These are phyloP conservation scores for Ustilago hordei DNA, from an alignment of 1,284 basidiomycete genomes.

Conservation along the genomic window DNA sequence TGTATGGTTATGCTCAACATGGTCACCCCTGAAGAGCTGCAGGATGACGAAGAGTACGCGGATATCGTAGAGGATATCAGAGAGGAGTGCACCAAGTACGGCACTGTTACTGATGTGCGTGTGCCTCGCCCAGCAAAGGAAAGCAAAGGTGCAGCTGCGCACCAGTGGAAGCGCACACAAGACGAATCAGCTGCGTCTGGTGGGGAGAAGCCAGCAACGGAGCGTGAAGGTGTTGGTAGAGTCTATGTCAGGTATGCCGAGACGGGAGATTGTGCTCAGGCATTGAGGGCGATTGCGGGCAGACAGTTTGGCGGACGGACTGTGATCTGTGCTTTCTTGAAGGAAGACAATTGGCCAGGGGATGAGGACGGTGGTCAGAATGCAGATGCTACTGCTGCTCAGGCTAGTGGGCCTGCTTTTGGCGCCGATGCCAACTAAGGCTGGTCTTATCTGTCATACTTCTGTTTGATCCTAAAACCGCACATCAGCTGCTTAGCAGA, in stretches of 20 bases:
- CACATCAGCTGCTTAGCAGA: background rate
- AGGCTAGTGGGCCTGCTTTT: slow-evolving; percentile 48
- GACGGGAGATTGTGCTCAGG: slow-evolving; percentile 76
- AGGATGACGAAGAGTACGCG: slow-evolving; percentile 89
- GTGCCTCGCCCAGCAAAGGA: slow-evolving; percentile 63
- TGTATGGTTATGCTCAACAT: slow-evolving; percentile 98
- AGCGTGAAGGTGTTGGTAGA: slow-evolving; percentile 89
- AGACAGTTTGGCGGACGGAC: slow-evolving; percentile 90
- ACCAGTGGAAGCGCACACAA: slow-evolving; percentile 53
- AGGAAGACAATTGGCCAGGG: slow-evolving; percentile 64
- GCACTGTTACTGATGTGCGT: slow-evolving; percentile 61
- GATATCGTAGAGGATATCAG: slow-evolving; percentile 95
- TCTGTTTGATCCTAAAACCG: background rate
- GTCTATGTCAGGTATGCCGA: slow-evolving; percentile 88
- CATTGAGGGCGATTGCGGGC: slow-evolving; percentile 86
- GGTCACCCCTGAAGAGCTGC: slow-evolving; percentile 93
- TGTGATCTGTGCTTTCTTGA: slow-evolving; percentile 74
- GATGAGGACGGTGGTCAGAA: slow-evolving; percentile 62
- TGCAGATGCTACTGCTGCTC: slow-evolving; percentile 54
- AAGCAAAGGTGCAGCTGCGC: slow-evolving; percentile 61
- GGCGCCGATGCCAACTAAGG: slow-evolving; percentile 16
- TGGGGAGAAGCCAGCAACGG: slow-evolving; percentile 73
- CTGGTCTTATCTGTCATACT: background rate
- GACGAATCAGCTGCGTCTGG: slow-evolving; percentile 67
- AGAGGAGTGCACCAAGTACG: slow-evolving; percentile 76